Conservation (phyloP, 768 basidiomycete species). For the Cystobasidium ongulense region DNA sequence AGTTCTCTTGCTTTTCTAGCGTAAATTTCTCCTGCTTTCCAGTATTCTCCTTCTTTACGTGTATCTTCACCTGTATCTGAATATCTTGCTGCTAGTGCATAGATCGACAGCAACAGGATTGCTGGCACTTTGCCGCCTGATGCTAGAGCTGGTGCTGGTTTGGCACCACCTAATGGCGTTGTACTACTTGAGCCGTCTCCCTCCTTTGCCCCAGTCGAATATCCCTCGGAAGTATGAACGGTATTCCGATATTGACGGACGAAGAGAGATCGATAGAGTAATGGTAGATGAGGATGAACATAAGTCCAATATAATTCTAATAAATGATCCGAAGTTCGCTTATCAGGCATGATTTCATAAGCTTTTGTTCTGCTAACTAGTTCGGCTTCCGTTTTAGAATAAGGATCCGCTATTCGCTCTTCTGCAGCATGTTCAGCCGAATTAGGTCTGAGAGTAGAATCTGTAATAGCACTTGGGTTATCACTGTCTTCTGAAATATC, state of each 20-base stretch:
- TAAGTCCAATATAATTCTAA: slow-evolving; percentile 70
- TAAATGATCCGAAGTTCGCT: slow-evolving; percentile 58
- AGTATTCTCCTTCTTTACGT: slow-evolving; percentile 37
- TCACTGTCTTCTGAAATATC: slow-evolving; percentile 1
- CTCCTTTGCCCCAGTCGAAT: slow-evolving; percentile 14
- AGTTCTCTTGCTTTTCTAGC: slow-evolving; percentile 37
- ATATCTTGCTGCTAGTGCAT: slow-evolving; percentile 70
- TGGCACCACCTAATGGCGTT: background rate
- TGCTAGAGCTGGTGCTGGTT: background rate
- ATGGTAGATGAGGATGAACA: slow-evolving; percentile 69
- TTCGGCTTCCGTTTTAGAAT: slow-evolving; percentile 38
- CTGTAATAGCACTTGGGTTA: background rate
- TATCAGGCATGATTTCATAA: slow-evolving; percentile 55
- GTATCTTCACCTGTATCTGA: slow-evolving; percentile 38
- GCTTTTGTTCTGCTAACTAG: slow-evolving; percentile 42
- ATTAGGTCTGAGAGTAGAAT: background rate
- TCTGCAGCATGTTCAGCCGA: background rate
- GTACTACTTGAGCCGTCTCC: background rate
- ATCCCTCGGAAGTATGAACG: slow-evolving; percentile 28
- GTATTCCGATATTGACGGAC: slow-evolving; percentile 38
- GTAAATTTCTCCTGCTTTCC: slow-evolving; percentile 40
- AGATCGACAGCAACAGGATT: slow-evolving; percentile 73
- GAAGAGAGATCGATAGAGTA: slow-evolving; percentile 45
- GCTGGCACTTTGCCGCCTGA: slow-evolving; percentile 47
- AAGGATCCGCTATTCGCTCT: slow-evolving; percentile 10